phyloP scores from a whole-genome alignment of 106 monocot genomes.

The Triglochin maritima region DNA sequence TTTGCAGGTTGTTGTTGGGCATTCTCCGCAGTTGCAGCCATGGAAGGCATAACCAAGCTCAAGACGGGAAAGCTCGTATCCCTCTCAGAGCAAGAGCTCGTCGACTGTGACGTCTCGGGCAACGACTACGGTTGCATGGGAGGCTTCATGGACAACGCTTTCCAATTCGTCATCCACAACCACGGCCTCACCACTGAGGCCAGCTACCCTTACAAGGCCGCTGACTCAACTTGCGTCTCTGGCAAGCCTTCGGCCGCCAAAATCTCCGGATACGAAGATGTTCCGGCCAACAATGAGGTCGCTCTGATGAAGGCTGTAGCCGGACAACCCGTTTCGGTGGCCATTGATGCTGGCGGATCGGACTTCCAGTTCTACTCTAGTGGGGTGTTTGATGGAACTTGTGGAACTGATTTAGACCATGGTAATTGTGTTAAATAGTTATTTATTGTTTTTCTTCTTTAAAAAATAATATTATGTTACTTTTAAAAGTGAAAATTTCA shows the following conservation, averaged over 20 bases:
- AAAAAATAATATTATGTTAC: too few species aligned
- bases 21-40: slow-evolving; percentile 1
- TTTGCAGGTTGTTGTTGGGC: slow-evolving; percentile 2
- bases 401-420: slow-evolving; percentile 38
- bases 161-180: background rate
- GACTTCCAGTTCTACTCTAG: slow-evolving; percentile 44
- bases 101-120: slow-evolving; percentile 1
- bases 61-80: slow-evolving; percentile 4
- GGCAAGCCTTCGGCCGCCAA: background rate
- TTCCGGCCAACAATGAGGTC: slow-evolving; percentile 23
- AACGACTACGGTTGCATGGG: background rate
- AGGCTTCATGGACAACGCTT: background rate
- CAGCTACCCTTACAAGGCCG: slow-evolving; percentile 2
- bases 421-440: background rate
- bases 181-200: slow-evolving; percentile 2
- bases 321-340: slow-evolving; percentile 41
- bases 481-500: too few species aligned
- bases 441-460: too few species aligned
- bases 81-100: slow-evolving; percentile 8
- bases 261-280: slow-evolving; percentile 9
- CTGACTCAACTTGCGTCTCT: background rate
- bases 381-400: slow-evolving; percentile 31
- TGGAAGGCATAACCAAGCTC: slow-evolving; percentile 2
- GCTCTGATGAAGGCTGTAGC: slow-evolving; percentile 36
- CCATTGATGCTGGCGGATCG: slow-evolving; percentile 35